These are phyloP conservation scores for Rhodotorula sp. DNA, from an alignment of 1,284 basidiomycete genomes.

Conservation along the genomic window DNA sequence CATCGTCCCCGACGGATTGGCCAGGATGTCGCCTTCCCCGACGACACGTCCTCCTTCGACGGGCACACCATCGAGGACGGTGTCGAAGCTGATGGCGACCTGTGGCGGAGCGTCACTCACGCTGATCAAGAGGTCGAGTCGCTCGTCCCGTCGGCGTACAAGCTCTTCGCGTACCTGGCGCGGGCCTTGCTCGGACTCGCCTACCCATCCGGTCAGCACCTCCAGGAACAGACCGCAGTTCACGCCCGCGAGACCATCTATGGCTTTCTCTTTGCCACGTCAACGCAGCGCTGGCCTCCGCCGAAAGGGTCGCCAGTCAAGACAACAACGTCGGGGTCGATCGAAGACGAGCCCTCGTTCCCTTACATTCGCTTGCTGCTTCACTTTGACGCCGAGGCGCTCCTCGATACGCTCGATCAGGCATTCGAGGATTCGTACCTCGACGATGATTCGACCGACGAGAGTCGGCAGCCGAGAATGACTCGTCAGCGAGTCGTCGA, in stretches of 20 bases:
- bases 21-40: conserved; percentile 23
- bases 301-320: conserved; percentile 57
- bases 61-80: conserved; percentile 41
- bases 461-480: conserved; percentile 46
- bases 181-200: conserved; percentile 77
- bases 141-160: conserved; percentile 75
- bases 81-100: not conserved
- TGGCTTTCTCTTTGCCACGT: conserved; percentile 38
- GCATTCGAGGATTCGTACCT: conserved; percentile 92
- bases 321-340: conserved; percentile 31
- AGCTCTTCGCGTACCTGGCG: conserved; percentile 88
- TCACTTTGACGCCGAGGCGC: conserved; percentile 87
- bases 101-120: not conserved
- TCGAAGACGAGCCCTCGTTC: conserved; percentile 54
- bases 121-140: conserved; percentile 55
- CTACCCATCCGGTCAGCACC: conserved; percentile 77
- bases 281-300: conserved; percentile 50
- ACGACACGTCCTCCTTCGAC: conserved; percentile 45
- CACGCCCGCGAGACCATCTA: conserved; percentile 49
- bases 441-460: conserved; percentile 65
- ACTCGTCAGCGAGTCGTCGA: conserved; percentile 81
- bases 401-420: conserved; percentile 88
- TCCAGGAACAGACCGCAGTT: conserved; percentile 64
- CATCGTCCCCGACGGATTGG: conserved; percentile 48
- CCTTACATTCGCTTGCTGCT: conserved; percentile 84